A percentile compares a stretch with the other conserved stretches of the same genome.
phyloP scores from a whole-genome alignment of 2,329 filamentous ascomycete genomes.

The Furcasterigmium sp. region DNA sequence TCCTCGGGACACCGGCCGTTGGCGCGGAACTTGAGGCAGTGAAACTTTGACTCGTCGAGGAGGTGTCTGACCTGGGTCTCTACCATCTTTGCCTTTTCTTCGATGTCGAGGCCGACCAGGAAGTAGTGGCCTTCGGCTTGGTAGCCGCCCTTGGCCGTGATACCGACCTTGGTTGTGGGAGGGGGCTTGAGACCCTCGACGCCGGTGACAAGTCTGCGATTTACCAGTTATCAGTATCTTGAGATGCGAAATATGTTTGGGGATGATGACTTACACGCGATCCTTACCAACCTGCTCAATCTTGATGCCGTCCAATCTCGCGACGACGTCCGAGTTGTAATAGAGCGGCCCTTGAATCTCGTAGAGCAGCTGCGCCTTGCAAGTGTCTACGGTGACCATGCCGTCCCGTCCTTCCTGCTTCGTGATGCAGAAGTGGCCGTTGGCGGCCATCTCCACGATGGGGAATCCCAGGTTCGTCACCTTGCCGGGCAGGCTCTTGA shows the following conservation, averaged over 20 bases:
- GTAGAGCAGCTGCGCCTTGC: constrained; percentile 34
- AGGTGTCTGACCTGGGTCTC: constrained; percentile 30
- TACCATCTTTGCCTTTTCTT: constrained; percentile 36
- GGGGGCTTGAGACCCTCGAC: constrained; percentile 22
- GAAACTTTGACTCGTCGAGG: constrained; percentile 26
- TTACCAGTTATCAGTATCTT: too few relatives aligned
- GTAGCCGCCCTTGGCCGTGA: constrained; percentile 37
- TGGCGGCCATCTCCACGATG: constrained; percentile 40
- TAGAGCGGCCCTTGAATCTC: constrained; percentile 40
- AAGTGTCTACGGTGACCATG: constrained; percentile 24
- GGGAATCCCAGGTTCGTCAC: constrained; percentile 35
- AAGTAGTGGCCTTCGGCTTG: constrained; percentile 40
- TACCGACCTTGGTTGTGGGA: constrained; percentile 31
- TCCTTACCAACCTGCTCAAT: constrained; percentile 41
- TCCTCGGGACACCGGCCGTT: constrained; percentile 32
- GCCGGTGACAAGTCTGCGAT: constrained; percentile 7
- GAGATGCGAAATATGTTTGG: too few relatives aligned
- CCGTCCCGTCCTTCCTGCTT: constrained; percentile 38
- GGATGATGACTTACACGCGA: constrained; percentile 19
- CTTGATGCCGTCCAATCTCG: constrained; percentile 26
- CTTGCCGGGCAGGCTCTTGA: constrained; percentile 18
- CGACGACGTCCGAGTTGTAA: constrained; percentile 37
- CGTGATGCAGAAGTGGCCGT: constrained; percentile 40
- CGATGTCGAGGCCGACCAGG: constrained; percentile 35
- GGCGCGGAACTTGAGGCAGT: constrained; percentile 24